Evolutionary conservation across 2,329 filamentous ascomycete species (phyloP), one percentile per base, ranked within the genome.

Genomic region (Diaporthe sp.): DNA sequence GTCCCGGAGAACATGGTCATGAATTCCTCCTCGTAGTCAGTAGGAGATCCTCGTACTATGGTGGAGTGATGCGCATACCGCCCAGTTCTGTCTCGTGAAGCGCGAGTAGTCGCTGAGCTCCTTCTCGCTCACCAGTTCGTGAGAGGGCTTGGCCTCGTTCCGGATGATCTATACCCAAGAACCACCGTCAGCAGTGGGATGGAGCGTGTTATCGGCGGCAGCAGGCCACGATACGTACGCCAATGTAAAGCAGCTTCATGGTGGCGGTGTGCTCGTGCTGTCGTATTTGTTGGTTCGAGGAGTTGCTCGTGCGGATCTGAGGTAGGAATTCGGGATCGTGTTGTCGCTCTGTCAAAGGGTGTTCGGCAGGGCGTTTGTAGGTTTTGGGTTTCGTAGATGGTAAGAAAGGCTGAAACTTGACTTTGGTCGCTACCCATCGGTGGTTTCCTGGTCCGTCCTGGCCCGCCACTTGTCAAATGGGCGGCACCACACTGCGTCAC

Each of bases 1-100:
- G 94, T 96, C 85, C 94, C 94, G 83, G 92, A 91, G 86, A 97
- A 96, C 80, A 98, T 87, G 73, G 92, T 93, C 92, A 97, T 94
- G 88, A 97, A 92, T 83, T 93, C 88, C 74, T 75, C 61, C 17
- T 39, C 32, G 37, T 5, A 37, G 72, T 75, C 44, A 75, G 70
- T 25, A 72, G 51, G 25, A 80, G 84, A 84, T 82, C 91, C 87
- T 81, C 87, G 88, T 79, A 75, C 77, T 78, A 73, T 77, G 51
- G 25, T 70, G 58, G 70, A 73, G 42, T 35, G 73, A 27, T 39
- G 61, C 50, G 66, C 74, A 27, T 75, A 75, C 74, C 44, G 53
- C 74, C 70, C 86, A 94, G 92, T 90, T 94, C 79, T 88, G 86
- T 78, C 92, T 88, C 77, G 94, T 96, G 86, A 97, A 97, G 83